A percentile compares a stretch with the other conserved stretches of the same genome.
phyloP scores from a whole-genome alignment of 2,329 filamentous ascomycete species.

The Trichoderma koningii region DNA sequence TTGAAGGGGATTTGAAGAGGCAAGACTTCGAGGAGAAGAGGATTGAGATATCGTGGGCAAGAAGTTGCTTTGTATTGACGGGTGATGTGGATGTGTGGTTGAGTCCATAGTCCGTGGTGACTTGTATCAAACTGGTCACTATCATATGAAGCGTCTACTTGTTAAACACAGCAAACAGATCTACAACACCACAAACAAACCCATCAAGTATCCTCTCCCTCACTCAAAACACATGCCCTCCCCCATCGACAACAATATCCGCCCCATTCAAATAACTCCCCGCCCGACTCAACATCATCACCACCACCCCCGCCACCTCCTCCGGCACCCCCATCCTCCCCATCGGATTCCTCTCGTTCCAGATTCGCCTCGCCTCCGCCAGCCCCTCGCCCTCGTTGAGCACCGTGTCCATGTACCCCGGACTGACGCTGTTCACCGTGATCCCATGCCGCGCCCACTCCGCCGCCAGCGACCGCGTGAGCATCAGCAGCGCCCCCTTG shows the following conservation, averaged over 20 bases:
- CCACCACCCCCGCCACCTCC: slow-evolving; percentile 63
- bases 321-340: slow-evolving; percentile 65
- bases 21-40: too few species aligned
- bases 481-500: slow-evolving; percentile 66
- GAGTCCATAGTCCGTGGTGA: too few species aligned
- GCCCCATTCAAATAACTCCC: slow-evolving; percentile 69
- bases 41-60: too few species aligned
- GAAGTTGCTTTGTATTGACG: too few species aligned
- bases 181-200: too few species aligned
- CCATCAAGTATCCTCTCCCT: too few species aligned
- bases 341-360: slow-evolving; percentile 62
- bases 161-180: too few species aligned
- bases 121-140: too few species aligned
- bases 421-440: slow-evolving; percentile 68
- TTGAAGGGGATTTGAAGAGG: too few species aligned
- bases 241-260: slow-evolving; percentile 67
- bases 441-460: slow-evolving; percentile 75
- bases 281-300: slow-evolving; percentile 61
- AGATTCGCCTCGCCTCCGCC: slow-evolving; percentile 54
- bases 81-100: too few species aligned
- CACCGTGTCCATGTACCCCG: slow-evolving; percentile 77
- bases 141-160: too few species aligned
- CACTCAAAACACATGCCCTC: slow-evolving; percentile 34
- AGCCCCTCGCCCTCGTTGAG: slow-evolving; percentile 67
- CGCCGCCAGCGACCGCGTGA: slow-evolving; percentile 67